Base-by-base conservation (phyloP, 108 stramenopile genomes). In the Parmales sp. region DNA sequence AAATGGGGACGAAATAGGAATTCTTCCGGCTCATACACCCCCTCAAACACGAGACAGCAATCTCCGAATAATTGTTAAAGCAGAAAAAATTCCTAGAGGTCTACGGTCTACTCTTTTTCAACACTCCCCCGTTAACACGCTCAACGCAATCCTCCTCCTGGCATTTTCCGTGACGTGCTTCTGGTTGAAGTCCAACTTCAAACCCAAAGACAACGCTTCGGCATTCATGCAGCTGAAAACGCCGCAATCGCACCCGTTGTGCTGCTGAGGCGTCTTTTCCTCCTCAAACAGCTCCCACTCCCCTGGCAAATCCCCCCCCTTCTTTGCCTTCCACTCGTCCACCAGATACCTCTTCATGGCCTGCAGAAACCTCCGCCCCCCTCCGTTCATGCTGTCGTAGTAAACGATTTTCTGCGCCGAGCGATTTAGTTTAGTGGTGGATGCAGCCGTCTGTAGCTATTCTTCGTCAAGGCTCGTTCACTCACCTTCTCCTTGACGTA, bases 171-270 rank as follows among this genome's bases (percentile, higher is more conserved):
- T 89, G 49, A 93, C 76, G 49, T 89, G 86, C 2, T 78, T 66
- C 71, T 93, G 91, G 48, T 51, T 70, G 73, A 90, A 93, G 45
- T 80, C 68, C 34, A 89, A 65, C 4, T 88, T 79, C 44, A 83
- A 82, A 51, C 88, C 86, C 63, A 79, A 82, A 29, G 86, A 86
- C 29, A 90, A 66, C 64, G 88, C 90, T 60, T 93, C 91, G 16
- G 79, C 76, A 72, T 88, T 90, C 87, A 89, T 93, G 81, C 89
- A 93, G 19, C 89, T 90, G 69, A 93, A 93, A 1, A 93, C 91
- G 38, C 91, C 91, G 67, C 91, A 93, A 49, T 93, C 91, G 65
- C 72, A 87, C 85, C 89, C 91, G 80, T 93, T 93, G 64, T 69
- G 64, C 82, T 92, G 91, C 25, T 70, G 69, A 39, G 91, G 91